phyloP scores from a whole-genome alignment of 768 basidiomycete species.

The Coprinellus aureogranulatus region DNA sequence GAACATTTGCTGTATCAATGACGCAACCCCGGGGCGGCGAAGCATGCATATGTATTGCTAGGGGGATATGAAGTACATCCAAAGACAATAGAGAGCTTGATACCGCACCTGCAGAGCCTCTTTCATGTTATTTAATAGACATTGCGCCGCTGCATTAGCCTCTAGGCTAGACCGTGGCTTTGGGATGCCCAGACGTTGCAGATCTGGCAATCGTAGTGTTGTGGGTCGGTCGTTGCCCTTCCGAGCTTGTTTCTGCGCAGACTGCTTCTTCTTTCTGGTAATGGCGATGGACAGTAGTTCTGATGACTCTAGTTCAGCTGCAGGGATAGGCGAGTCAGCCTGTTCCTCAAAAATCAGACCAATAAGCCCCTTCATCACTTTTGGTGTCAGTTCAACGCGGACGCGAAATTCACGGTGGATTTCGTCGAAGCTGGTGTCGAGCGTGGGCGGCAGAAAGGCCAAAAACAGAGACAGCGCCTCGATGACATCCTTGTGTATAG shows the following conservation, averaged over 20 bases:
- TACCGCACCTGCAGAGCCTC: neutral
- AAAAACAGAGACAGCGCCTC: constrained; percentile 5
- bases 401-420: neutral
- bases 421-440: neutral
- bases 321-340: neutral
- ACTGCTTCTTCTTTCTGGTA: neutral
- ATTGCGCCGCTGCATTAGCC: neutral
- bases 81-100: neutral
- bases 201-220: neutral
- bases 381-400: neutral
- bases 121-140: neutral
- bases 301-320: neutral
- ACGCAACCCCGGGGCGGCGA: neutral
- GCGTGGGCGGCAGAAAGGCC: neutral
- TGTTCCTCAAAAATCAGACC: neutral
- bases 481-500: neutral
- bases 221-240: neutral
- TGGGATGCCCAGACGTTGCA: neutral
- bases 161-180: neutral
- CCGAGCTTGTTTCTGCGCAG: constrained; percentile 1
- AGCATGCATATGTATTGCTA: constrained; percentile 1
- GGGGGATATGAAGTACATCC: neutral
- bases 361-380: neutral
- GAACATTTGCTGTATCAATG: neutral
- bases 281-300: neutral